A percentile compares a stretch with the other conserved stretches of the same genome.
These are phyloP conservation scores for Pulicaria dysenterica DNA, from an alignment of 129 eudicot species.

Conservation along the genomic window DNA sequence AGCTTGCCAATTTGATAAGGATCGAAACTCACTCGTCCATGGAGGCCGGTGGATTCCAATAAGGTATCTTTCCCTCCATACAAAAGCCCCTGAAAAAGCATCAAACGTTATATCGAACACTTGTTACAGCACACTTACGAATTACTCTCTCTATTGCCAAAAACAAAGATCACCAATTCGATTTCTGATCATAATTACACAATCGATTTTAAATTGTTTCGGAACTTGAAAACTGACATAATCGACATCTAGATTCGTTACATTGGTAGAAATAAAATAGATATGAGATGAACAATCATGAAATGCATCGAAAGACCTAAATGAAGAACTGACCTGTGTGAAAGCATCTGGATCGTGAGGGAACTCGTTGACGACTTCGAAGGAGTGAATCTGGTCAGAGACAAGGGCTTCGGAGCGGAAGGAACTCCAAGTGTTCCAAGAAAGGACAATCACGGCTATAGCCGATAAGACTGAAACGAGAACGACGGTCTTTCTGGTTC, in stretches of 20 bases:
- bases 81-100: conserved; percentile 78
- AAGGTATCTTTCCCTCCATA: conserved; percentile 81
- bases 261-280: no score
- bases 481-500: conserved; percentile 25
- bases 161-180: background rate
- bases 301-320: background rate
- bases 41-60: conserved; percentile 91
- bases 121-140: background rate
- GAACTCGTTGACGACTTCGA: conserved; percentile 63
- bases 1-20: conserved; percentile 14
- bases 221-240: background rate
- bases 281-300: background rate
- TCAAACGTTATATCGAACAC: conserved; percentile 16
- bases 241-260: conserved; percentile 1
- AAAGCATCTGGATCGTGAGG: conserved; percentile 89
- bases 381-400: conserved; percentile 34
- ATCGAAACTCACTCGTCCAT: conserved; percentile 62
- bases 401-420: conserved; percentile 23
- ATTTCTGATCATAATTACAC: conserved; percentile 10
- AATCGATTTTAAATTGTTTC: background rate
- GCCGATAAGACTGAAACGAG: conserved; percentile 38
- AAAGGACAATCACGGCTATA: conserved; percentile 35
- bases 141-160: conserved; percentile 12
- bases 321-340: conserved; percentile 59
- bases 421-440: conserved; percentile 40